Percentiles rank a stretch among this genome's conserved stretches.
phyloP scores from a whole-genome alignment of 208 protist genomes.

The Spironucleus salmonicida region DNA sequence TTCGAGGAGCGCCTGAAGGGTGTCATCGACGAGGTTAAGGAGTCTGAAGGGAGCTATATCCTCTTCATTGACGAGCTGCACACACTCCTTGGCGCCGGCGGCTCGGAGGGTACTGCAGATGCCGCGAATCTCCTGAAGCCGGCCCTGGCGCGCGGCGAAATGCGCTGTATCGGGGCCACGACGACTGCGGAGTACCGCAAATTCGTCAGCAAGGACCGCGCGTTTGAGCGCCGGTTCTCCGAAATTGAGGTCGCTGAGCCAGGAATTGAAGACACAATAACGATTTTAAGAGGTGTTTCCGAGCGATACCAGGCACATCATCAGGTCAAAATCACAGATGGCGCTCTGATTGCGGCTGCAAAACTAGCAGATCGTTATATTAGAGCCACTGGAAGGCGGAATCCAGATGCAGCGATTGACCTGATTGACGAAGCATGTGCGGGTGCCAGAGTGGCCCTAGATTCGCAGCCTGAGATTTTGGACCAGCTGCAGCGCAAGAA shows the following conservation, averaged over 20 bases:
- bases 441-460: conserved; percentile 66
- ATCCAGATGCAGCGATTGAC: conserved; percentile 96
- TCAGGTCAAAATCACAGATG: conserved; percentile 60
- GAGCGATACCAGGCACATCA: conserved; percentile 55
- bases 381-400: conserved; percentile 59
- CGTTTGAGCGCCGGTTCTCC: conserved; percentile 91
- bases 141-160: conserved; percentile 69
- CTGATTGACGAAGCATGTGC: conserved; percentile 83
- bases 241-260: conserved; percentile 52
- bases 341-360: conserved; percentile 59
- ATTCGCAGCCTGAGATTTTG: conserved; percentile 77
- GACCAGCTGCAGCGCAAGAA: conserved; percentile 60
- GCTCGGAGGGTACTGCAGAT: conserved; percentile 52
- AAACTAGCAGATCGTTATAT: conserved; percentile 73
- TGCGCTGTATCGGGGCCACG: conserved; percentile 81
- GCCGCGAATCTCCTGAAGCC: conserved; percentile 91
- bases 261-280: conserved; percentile 78
- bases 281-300: conserved; percentile 71
- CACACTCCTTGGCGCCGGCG: conserved; percentile 78
- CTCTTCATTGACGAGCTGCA: conserved; percentile 99
- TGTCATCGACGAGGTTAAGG: conserved; percentile 87
- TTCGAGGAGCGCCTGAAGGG: conserved; percentile 97
- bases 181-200: conserved; percentile 85
- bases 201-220: conserved; percentile 88
- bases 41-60: conserved; percentile 77